phyloP scores from a whole-genome alignment of 2,329 filamentous ascomycete genomes.

The Fusarium chlamydosporum region DNA sequence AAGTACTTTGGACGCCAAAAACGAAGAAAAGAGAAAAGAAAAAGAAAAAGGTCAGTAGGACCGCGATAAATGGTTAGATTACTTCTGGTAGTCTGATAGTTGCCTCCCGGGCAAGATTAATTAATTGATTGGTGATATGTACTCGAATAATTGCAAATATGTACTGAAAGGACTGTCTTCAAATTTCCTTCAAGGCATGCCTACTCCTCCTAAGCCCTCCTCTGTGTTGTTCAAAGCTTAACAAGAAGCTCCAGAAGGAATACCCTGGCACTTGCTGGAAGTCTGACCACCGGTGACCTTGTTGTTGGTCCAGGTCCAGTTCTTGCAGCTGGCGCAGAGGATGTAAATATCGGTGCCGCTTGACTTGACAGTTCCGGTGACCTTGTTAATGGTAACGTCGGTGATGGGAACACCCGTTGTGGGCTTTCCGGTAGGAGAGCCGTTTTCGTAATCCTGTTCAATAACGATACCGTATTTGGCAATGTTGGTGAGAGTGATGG shows the following conservation, averaged over 20 bases:
- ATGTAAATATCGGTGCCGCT: slow-evolving; percentile 64
- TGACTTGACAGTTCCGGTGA: slow-evolving; percentile 60
- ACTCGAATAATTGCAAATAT: background rate
- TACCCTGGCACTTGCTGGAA: slow-evolving; percentile 47
- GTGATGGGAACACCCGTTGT: slow-evolving; percentile 69
- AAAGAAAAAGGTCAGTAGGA: too few species aligned
- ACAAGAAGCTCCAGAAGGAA: slow-evolving; percentile 49
- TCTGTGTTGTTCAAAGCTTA: background rate
- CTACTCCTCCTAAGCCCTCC: too few species aligned
- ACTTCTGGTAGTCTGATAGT: too few species aligned
- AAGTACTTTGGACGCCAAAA: too few species aligned
- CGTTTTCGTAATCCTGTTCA: slow-evolving; percentile 64
- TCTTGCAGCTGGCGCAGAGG: slow-evolving; percentile 65
- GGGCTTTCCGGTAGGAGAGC: slow-evolving; percentile 61
- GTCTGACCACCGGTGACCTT: slow-evolving; percentile 66
- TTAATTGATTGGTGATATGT: background rate
- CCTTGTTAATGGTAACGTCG: slow-evolving; percentile 59
- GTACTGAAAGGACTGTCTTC: too few species aligned
- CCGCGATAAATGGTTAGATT: too few species aligned
- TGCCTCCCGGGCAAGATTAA: too few species aligned
- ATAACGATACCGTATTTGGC: slow-evolving; percentile 59
- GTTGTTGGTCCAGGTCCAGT: slow-evolving; percentile 67
- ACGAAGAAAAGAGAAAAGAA: too few species aligned
- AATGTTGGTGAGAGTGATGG: slow-evolving; percentile 60
- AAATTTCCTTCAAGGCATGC: too few species aligned